phyloP scores from a whole-genome alignment of 2,329 filamentous ascomycete species.

The Phoma herbarum region DNA sequence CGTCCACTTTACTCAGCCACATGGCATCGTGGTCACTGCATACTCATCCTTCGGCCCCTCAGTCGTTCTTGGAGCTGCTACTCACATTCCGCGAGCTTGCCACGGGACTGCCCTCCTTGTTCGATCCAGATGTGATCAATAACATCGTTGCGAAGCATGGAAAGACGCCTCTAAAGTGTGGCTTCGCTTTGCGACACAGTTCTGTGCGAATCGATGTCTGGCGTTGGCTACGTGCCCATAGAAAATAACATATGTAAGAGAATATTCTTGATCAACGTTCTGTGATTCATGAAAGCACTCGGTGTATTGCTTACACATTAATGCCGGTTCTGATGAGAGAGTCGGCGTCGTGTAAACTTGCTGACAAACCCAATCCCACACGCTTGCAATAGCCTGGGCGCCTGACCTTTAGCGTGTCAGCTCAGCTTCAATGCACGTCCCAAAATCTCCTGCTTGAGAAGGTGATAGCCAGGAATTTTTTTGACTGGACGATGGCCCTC shows the following conservation, averaged over 20 bases:
- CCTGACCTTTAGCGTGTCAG: constrained; percentile 4
- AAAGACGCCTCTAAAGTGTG: not conserved
- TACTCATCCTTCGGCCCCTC: not conserved
- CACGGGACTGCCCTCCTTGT: not conserved
- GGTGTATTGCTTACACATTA: not conserved
- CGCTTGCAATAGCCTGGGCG: not conserved
- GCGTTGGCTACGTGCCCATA: too few species aligned
- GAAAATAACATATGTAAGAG: too few species aligned
- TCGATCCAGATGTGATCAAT: not conserved
- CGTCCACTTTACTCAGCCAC: not conserved
- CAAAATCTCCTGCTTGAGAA: constrained; percentile 11
- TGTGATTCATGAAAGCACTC: not conserved
- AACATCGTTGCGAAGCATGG: not conserved
- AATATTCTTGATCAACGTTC: not conserved
- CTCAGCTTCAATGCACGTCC: constrained; percentile 1
- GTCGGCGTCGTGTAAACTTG: not conserved
- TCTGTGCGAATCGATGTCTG: not conserved
- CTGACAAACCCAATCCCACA: constrained; percentile 3
- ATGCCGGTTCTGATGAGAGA: not conserved
- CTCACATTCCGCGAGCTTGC: not conserved
- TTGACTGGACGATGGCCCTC: not conserved
- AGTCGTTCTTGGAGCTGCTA: not conserved
- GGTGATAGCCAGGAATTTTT: not conserved
- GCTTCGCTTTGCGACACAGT: not conserved
- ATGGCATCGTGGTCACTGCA: not conserved